phyloP scores from a whole-genome alignment of 2,329 filamentous ascomycete species.

The Calonectria ilicicola region DNA sequence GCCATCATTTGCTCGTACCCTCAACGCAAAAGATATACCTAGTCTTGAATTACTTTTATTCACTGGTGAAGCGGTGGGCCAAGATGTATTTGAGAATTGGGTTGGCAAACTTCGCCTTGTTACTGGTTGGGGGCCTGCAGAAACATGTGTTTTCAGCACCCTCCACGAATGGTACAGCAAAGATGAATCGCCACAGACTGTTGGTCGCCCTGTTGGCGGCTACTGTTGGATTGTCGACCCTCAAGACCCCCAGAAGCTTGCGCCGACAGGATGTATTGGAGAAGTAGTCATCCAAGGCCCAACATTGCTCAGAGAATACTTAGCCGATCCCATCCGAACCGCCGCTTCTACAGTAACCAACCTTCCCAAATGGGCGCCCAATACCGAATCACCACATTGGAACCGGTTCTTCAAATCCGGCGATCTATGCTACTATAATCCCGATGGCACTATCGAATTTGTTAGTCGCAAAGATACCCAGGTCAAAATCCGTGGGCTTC shows the following conservation, averaged over 20 bases:
- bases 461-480: slow-evolving; percentile 66
- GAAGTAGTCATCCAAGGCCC: slow-evolving; percentile 44
- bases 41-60: slow-evolving; percentile 16
- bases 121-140: slow-evolving; percentile 35
- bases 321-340: slow-evolving; percentile 34
- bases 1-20: slow-evolving; percentile 4
- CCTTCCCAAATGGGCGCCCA: slow-evolving; percentile 35
- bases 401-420: slow-evolving; percentile 36
- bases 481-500: slow-evolving; percentile 67
- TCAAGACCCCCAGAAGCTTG: slow-evolving; percentile 32
- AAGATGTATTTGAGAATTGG: slow-evolving; percentile 29
- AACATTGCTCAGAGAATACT: slow-evolving; percentile 38
- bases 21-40: not conserved
- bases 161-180: not conserved
- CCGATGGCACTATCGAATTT: slow-evolving; percentile 51
- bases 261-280: slow-evolving; percentile 36
- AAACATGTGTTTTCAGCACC: slow-evolving; percentile 6
- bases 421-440: slow-evolving; percentile 40
- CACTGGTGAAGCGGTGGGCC: slow-evolving; percentile 23
- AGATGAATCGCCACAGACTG: slow-evolving; percentile 6
- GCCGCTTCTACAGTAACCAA: slow-evolving; percentile 42
- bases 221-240: slow-evolving; percentile 41
- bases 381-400: slow-evolving; percentile 24
- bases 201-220: not conserved
- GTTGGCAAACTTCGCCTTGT: slow-evolving; percentile 13